phyloP scores from a whole-genome alignment of 2,329 filamentous ascomycete genomes.

The Gaeumannomyces tritici region DNA sequence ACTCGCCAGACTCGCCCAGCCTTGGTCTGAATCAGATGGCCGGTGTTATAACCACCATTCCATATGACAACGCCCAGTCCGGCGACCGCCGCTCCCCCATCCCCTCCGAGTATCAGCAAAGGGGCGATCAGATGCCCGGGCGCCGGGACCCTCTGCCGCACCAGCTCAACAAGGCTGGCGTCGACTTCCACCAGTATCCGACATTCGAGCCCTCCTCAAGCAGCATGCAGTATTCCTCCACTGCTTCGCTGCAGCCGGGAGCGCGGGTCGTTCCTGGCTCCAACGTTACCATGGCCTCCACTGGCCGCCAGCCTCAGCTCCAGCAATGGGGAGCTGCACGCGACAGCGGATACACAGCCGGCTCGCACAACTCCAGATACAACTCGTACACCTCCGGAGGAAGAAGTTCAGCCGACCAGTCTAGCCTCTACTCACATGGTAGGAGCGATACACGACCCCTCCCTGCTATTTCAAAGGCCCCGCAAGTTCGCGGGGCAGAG shows the following conservation, averaged over 20 bases:
- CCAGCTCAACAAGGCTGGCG: conserved; percentile 67
- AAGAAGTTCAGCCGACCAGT: conserved; percentile 44
- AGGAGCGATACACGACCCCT: conserved; percentile 21
- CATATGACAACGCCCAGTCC: conserved; percentile 62
- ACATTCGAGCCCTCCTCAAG: conserved; percentile 46
- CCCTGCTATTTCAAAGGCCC: too few relatives aligned
- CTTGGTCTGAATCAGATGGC: conserved; percentile 63
- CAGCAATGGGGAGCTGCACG: conserved; percentile 66
- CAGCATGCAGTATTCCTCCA: conserved; percentile 22
- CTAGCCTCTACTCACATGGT: conserved; percentile 45
- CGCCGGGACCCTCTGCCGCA: conserved; percentile 70
- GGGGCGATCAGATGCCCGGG: conserved; percentile 50
- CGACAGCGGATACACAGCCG: conserved; percentile 41
- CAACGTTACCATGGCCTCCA: conserved; percentile 63
- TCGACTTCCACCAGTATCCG: conserved; percentile 87
- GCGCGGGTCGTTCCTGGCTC: conserved; percentile 40
- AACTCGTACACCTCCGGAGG: conserved; percentile 53
- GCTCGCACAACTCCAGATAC: conserved; percentile 49
- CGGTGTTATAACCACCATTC: conserved; percentile 78
- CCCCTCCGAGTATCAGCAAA: conserved; percentile 63
- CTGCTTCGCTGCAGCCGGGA: conserved; percentile 43
- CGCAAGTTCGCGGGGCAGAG: neutral
- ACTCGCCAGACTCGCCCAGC: conserved; percentile 55
- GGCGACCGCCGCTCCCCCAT: conserved; percentile 61
- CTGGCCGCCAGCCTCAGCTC: conserved; percentile 62